phyloP scores from a whole-genome alignment of 1,139 yeast species.

The Groenewaldozyma auringiensis region DNA sequence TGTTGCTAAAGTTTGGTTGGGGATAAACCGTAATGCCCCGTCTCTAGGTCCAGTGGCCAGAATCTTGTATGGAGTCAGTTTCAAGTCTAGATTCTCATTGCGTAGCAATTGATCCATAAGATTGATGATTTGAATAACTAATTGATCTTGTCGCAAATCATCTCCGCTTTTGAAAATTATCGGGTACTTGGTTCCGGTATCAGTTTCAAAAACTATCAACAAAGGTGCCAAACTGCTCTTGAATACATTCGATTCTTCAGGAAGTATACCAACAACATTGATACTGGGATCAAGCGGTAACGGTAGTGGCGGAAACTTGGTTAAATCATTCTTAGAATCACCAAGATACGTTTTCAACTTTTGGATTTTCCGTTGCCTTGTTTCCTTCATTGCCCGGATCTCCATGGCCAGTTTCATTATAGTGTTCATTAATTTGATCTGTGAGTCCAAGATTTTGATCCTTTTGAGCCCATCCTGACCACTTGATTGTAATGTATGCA shows the following conservation, averaged over 20 bases:
- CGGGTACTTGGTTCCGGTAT: slow-evolving; percentile 53
- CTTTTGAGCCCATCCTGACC: slow-evolving; percentile 24
- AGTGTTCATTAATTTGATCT: slow-evolving; percentile 38
- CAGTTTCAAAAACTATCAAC: slow-evolving; percentile 67
- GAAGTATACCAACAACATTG: slow-evolving; percentile 62
- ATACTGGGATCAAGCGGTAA: slow-evolving; percentile 68
- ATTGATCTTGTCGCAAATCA: slow-evolving; percentile 91
- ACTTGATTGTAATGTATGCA: slow-evolving; percentile 25
- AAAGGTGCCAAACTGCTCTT: slow-evolving; percentile 86
- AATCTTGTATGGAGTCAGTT: slow-evolving; percentile 81
- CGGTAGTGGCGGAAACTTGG: slow-evolving; percentile 49
- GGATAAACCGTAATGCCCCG: slow-evolving; percentile 88
- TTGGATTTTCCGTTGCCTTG: slow-evolving; percentile 52
- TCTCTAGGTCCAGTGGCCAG: slow-evolving; percentile 86
- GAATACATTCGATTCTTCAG: slow-evolving; percentile 78
- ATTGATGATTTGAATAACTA: slow-evolving; percentile 84
- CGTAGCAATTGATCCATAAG: slow-evolving; percentile 84
- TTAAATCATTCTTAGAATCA: slow-evolving; percentile 34
- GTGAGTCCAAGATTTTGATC: slow-evolving; percentile 33
- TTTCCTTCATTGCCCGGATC: slow-evolving; percentile 43
- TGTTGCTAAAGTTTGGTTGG: slow-evolving; percentile 82
- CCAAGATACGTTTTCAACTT: slow-evolving; percentile 30
- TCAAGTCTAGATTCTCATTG: slow-evolving; percentile 84
- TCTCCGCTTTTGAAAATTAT: slow-evolving; percentile 94
- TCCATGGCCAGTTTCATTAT: slow-evolving; percentile 39